Base-by-base conservation (phyloP, 768 basidiomycete genomes). In the Leccinellum rugosiceps region DNA sequence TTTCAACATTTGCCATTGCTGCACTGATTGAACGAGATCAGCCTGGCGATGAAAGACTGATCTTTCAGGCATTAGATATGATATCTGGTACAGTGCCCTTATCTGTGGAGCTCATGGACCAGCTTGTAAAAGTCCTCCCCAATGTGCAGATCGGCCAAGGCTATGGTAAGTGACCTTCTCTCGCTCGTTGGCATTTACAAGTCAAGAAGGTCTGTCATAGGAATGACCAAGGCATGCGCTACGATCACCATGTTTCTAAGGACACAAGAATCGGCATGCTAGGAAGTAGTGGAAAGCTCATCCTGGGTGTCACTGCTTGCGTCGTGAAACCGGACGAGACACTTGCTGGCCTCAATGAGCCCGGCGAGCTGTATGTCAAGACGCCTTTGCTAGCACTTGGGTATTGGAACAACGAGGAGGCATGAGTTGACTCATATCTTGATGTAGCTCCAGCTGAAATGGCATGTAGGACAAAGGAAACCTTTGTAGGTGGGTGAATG, bases 141-240 rank as follows among this genome's bases (percentile, higher is more conserved):
- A 82, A 85, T 54, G 83, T 83, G 10, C 70, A 69, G n/a, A 80
- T 87, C 48, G 85, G 84, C 10, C 86, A 87, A 71, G 85, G 82
- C 52, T 87, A 83, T 67, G 85, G 84, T 82, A 25, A 6, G 71
- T 60, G 19, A 15, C 3, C 1, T 34, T 35, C 3, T 25, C 13
- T 38, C 49, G 2, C 9, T 23, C 4, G 31, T 19, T 14, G 30
- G 17, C 26, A 83, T n/a, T 31, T 23, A 35, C 14, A 19, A 30
- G 14, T 35, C 57, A 45, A 46, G 35, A 21, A 13, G 21, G 25
- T 25, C 23, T 46, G 19, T 45, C 31, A 28, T 26, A 88, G 86
- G 87, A 6, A 80, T 87, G 81, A 89, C 88, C 0, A 88, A 90
- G 65, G 77, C 82, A 0, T 77, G 78, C 53, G 83, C 84, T 0